phyloP scores from a whole-genome alignment of 2,329 filamentous ascomycete species.

The Monosporascus sp. region DNA sequence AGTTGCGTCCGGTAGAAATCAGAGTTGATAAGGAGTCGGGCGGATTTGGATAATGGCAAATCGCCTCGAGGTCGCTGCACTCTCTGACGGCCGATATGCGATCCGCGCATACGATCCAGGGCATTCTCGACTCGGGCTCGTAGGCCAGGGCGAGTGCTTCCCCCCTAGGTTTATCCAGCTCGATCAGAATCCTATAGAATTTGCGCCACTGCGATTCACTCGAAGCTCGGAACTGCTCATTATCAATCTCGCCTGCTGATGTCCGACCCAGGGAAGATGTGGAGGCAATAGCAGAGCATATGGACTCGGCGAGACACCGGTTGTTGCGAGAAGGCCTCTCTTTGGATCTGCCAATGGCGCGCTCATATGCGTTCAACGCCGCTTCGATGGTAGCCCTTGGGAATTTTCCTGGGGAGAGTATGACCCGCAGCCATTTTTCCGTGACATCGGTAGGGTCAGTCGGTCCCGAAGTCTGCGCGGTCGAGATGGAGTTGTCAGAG shows the following conservation, averaged over 20 bases:
- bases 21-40: conserved; percentile 47
- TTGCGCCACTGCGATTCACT: conserved; percentile 82
- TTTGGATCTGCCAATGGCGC: conserved; percentile 45
- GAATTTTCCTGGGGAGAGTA: conserved; percentile 81
- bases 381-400: conserved; percentile 75
- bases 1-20: conserved; percentile 63
- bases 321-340: conserved; percentile 36
- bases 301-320: conserved; percentile 65
- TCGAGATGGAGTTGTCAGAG: conserved; percentile 50
- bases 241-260: conserved; percentile 63
- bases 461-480: conserved; percentile 52
- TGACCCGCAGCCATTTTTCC: conserved; percentile 80
- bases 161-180: conserved; percentile 79
- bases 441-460: conserved; percentile 65
- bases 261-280: conserved; percentile 61
- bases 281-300: conserved; percentile 66
- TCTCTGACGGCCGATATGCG: conserved; percentile 72
- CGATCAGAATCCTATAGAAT: conserved; percentile 79
- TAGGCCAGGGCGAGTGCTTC: conserved; percentile 75
- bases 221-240: conserved; percentile 66
- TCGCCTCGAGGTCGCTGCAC: conserved; percentile 71
- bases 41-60: conserved; percentile 65
- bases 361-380: conserved; percentile 75
- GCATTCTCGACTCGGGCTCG: conserved; percentile 64
- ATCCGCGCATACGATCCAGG: conserved; percentile 83